Evolutionary conservation across 2,329 filamentous ascomycete species (phyloP).

Genomic region (Cladosporium oxysporum): DNA sequence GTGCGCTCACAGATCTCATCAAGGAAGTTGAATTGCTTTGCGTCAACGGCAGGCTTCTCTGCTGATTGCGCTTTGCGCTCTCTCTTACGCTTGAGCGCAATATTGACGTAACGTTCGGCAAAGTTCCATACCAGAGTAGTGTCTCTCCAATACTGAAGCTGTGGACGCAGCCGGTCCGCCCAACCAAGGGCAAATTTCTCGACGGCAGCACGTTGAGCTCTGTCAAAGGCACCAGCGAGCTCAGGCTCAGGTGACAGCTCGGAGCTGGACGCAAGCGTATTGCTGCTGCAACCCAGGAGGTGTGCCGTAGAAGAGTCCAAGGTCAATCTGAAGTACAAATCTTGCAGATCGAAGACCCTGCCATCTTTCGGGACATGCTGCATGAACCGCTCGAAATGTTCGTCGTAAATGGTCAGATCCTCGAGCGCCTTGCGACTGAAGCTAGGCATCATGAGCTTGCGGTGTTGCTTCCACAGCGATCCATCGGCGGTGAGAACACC

Average conservation of each 20-base stretch:
- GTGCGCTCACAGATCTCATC: conserved; percentile 17
- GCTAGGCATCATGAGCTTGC: conserved; percentile 16
- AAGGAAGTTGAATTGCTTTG: conserved; percentile 4
- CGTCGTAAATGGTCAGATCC: not conserved
- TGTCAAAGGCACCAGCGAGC: conserved; percentile 48
- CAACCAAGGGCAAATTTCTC: conserved; percentile 41
- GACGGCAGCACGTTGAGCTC: conserved; percentile 42
- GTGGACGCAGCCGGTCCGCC: conserved; percentile 40
- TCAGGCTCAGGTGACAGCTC: conserved; percentile 33
- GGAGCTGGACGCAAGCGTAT: conserved; percentile 30
- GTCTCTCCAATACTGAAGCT: conserved; percentile 39
- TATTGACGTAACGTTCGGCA: conserved; percentile 48
- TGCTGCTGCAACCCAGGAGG: conserved; percentile 40
- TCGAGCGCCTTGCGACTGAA: conserved; percentile 15
- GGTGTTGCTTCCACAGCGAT: conserved; percentile 10
- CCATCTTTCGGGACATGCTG: conserved; percentile 46
- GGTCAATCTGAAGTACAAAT: conserved; percentile 50
- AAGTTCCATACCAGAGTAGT: conserved; percentile 47
- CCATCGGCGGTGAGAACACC: conserved; percentile 16
- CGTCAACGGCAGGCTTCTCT: not conserved
- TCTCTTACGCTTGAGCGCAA: conserved; percentile 39
- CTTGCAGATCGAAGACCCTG: conserved; percentile 41
- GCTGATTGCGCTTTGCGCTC: not conserved
- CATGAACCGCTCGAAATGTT: conserved; percentile 7
- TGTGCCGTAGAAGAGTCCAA: conserved; percentile 52